Percentiles rank a stretch among this genome's conserved stretches.
Conservation (phyloP, 441 rosid species). For the Erodium chrysanthum region DNA sequence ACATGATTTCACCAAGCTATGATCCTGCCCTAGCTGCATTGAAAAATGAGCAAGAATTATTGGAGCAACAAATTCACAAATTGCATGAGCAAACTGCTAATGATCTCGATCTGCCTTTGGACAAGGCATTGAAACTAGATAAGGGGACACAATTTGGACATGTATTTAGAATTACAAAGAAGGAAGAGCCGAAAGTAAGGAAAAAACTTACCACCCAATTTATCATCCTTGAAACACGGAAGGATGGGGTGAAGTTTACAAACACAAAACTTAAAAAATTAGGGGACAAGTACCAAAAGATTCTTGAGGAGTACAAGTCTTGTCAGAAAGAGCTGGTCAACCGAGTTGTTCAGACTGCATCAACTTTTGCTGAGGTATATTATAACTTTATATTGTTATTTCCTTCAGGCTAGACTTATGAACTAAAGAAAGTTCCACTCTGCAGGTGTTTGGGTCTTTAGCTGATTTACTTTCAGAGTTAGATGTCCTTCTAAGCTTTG, state of each 20-base stretch:
- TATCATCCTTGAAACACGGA: slow-evolving; percentile 88
- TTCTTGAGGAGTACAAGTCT: slow-evolving; percentile 69
- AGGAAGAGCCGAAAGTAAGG: slow-evolving; percentile 94
- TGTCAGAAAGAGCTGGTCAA: slow-evolving; percentile 74
- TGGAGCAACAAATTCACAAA: slow-evolving; percentile 67
- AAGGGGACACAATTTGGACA: slow-evolving; percentile 90
- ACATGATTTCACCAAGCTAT: slow-evolving; percentile 86
- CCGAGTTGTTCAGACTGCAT: slow-evolving; percentile 68
- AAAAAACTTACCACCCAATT: slow-evolving; percentile 76
- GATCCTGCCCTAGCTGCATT: slow-evolving; percentile 55
- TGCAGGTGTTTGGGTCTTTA: slow-evolving; percentile 73
- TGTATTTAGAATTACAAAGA: slow-evolving; percentile 93
- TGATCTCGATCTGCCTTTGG: slow-evolving; percentile 73
- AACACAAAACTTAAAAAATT: slow-evolving; percentile 86
- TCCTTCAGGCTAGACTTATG: slow-evolving; percentile 14
- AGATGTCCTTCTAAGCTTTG: slow-evolving; percentile 93
- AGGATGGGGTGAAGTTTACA: slow-evolving; percentile 97
- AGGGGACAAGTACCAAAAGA: slow-evolving; percentile 79
- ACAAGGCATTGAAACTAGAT: slow-evolving; percentile 80
- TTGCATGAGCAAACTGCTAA: slow-evolving; percentile 75
- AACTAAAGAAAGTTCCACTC: slow-evolving; percentile 21
- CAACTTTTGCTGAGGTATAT: slow-evolving; percentile 75
- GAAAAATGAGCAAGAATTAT: slow-evolving; percentile 63
- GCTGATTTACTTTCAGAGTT: slow-evolving; percentile 72
- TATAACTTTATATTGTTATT: slow-evolving; percentile 12